Base-by-base conservation (phyloP, 2,329 filamentous ascomycete species). In the Epichloe gansuensis region DNA sequence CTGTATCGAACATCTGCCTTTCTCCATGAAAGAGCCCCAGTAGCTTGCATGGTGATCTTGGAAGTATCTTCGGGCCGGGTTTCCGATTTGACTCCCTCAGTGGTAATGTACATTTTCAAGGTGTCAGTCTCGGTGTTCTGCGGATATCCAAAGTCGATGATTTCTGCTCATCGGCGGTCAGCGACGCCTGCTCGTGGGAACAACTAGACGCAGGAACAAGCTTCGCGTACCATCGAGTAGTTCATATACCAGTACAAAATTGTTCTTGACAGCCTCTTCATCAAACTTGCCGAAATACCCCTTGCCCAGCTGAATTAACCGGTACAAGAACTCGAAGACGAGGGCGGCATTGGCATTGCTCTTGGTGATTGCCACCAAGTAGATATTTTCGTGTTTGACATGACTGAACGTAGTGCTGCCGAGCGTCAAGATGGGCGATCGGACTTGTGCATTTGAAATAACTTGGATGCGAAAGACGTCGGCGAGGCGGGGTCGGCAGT, bases 381-480 rank as follows among this genome's bases (percentile, higher is more conserved):
- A 98, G 67, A 98, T 96, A 69, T 98, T 98, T 68, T 98, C 93
- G 73, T 96, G 91, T 70, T 95, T 96, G 72, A 98, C 91, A 83
- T 98, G 93, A 76, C 90, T 95, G 72, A 98, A 98, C 46, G 94
- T 98, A 53, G 93, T 98, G 68, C 89, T 95, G 58, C 94, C 93
- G 54, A 98, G 82, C 4, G 93, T 98, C 62, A 98, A 78, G 71
- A 98, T 97, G 55, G 93, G 93, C 60, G 93, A 97, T 60, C 94
- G 89, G 55, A 98, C 93, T 70, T 96, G 90, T 51, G 93, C 85
- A 69, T 98, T 98, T 62, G 90, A 95, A 69, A 98, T 97, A 73
- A 98, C 91, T 68, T 98, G 93, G 70, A 98, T 98, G 71, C 93
- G 91, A 73, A 98, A 98, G 74, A 98, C 91, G 68, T 98, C 93